Evolutionary conservation across 495 filamentous ascomycete genomes (phyloP).

Genomic region (Annulohypoxylon bovei): DNA sequence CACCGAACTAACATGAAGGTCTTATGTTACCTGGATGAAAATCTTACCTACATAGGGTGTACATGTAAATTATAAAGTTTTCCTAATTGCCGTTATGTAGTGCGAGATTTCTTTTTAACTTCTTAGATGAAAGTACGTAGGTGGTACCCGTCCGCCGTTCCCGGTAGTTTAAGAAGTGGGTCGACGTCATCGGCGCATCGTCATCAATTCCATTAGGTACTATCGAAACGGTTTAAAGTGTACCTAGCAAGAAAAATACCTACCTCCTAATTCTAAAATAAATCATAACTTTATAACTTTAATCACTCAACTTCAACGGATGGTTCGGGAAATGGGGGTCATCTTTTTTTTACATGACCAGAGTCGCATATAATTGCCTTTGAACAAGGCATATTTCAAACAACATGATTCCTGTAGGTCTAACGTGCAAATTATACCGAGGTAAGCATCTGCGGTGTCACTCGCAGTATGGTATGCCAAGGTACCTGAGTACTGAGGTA

Average conservation of each 20-base stretch:
- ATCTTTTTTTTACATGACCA: neutral
- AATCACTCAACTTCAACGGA: neutral
- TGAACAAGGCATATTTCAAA: neutral
- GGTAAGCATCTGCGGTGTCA: neutral
- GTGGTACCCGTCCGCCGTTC: neutral
- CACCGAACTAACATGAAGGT: neutral
- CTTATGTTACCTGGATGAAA: no score
- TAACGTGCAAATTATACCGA: neutral
- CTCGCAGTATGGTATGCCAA: neutral
- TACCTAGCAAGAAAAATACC: neutral
- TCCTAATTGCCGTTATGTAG: constrained; percentile 2
- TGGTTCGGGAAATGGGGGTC: neutral
- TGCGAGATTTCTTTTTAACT: constrained; percentile 27
- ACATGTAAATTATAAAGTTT: no score
- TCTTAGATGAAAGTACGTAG: constrained; percentile 1
- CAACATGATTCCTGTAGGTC: neutral
- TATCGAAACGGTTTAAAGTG: neutral
- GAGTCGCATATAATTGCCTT: neutral
- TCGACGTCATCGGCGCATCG: constrained; percentile 13
- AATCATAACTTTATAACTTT: no score
- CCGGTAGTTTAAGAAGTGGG: constrained; percentile 16
- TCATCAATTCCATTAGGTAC: constrained; percentile 10
- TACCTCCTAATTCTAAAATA: neutral
- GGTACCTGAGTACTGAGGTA: no score
- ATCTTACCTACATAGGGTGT: no score